Evolutionary conservation across 2,329 filamentous ascomycete species (phyloP).

Genomic region (Phaeosphaeriaceae sp.): DNA sequence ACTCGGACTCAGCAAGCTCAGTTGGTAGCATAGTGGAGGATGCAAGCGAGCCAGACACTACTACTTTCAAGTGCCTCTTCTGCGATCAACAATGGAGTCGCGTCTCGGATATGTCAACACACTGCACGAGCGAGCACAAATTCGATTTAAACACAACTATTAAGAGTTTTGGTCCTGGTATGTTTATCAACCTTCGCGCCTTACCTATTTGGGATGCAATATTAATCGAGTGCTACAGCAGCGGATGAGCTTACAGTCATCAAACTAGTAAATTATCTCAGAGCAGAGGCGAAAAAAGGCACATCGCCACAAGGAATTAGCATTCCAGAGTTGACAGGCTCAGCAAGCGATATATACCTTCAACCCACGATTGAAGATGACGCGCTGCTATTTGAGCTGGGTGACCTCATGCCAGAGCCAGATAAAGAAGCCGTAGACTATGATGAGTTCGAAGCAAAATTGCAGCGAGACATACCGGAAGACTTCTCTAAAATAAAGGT

Average conservation of each 20-base stretch:
- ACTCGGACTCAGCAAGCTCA: slow-evolving; percentile 41
- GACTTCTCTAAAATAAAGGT: slow-evolving; percentile 37
- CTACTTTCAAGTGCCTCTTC: slow-evolving; percentile 45
- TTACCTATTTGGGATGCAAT: slow-evolving; percentile 21
- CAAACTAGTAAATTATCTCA: slow-evolving; percentile 57
- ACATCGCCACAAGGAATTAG: slow-evolving; percentile 53
- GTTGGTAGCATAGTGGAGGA: slow-evolving; percentile 44
- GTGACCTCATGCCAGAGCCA: slow-evolving; percentile 66
- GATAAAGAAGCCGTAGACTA: slow-evolving; percentile 40
- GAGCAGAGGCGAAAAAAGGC: slow-evolving; percentile 49
- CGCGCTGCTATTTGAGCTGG: slow-evolving; percentile 83
- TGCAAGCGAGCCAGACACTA: slow-evolving; percentile 43
- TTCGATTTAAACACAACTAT: slow-evolving; percentile 37
- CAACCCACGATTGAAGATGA: slow-evolving; percentile 89
- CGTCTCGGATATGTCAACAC: slow-evolving; percentile 35
- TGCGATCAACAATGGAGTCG: slow-evolving; percentile 40
- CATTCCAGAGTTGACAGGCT: slow-evolving; percentile 62
- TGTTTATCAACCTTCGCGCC: slow-evolving; percentile 10
- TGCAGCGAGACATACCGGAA: slow-evolving; percentile 50
- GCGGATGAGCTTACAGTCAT: slow-evolving; percentile 43
- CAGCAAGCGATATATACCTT: slow-evolving; percentile 81
- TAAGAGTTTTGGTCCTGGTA: slow-evolving; percentile 39
- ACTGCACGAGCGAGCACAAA: slow-evolving; percentile 34
- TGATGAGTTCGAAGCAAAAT: slow-evolving; percentile 45
- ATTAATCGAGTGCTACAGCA: slow-evolving; percentile 28